These are phyloP conservation scores for Umbelopsis sp. DNA, from an alignment of 371 early-diverging fungal species.

Conservation along the genomic window DNA sequence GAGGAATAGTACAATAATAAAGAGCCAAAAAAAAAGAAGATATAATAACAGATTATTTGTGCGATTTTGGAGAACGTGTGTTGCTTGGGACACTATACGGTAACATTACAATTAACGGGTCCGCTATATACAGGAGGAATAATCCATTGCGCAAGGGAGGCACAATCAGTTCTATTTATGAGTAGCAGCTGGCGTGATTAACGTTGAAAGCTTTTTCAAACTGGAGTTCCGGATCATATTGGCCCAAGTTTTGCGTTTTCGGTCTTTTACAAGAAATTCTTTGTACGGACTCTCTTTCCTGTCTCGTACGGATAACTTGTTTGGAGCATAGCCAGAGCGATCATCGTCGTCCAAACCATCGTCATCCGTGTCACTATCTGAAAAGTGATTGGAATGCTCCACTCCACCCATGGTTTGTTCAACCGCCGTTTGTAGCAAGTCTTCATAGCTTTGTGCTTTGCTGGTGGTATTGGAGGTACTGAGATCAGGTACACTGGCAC, in stretches of 20 bases:
- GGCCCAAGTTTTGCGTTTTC: conserved; percentile 29
- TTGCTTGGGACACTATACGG: not conserved
- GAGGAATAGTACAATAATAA: conserved; percentile 40
- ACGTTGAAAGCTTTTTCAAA: conserved; percentile 16
- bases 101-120: not conserved
- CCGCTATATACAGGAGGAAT: not conserved
- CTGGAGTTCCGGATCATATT: conserved; percentile 25
- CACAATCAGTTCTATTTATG: not conserved
- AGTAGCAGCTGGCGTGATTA: not conserved
- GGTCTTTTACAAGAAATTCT: conserved; percentile 18
- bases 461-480: not conserved
- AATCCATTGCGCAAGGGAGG: too few relatives aligned
- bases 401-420: not conserved
- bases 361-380: not conserved
- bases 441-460: conserved; percentile 5
- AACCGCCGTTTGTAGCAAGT: conserved; percentile 4
- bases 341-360: not conserved
- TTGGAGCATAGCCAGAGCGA: not conserved
- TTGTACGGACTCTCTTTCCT: not conserved
- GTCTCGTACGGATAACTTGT: not conserved
- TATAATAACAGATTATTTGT: not conserved
- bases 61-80: not conserved
- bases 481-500: conserved; percentile 3
- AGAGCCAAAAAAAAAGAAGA: not conserved
- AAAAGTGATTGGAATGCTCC: not conserved